Base-by-base conservation (phyloP, 208 protist genomes). In the Balamuthia mandrillaris region DNA sequence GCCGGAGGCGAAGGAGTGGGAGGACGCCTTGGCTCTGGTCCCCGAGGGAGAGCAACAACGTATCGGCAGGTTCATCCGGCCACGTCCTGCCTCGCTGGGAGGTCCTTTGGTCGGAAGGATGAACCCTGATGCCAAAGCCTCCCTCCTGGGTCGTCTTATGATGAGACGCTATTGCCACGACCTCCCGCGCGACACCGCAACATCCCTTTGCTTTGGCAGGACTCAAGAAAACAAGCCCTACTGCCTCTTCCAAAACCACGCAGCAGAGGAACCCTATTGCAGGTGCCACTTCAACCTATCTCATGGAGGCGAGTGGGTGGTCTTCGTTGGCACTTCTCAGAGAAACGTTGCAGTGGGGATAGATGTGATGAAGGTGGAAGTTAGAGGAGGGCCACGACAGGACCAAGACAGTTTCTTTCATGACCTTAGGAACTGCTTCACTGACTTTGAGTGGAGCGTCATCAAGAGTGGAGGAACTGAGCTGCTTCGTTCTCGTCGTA, bases 351-450 rank as follows among this genome's bases (percentile, higher is more conserved):
- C 65, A 35, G 31, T 82, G 9, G 75, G 75, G 2, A 42, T 65
- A 21, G 75, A 82, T 7, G 75, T 82, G 75, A 82, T 82, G 75
- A 82, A 82, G 27, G 52, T 82, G 29, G 75, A 66, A 31, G 52
- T 82, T 12, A 27, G 75, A 12, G 75, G 75, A 10, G 51, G 75
- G 21, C n/a, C n/a, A n/a, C 45, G 65, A 18, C 49, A 33, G 33
- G 42, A 33, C 9, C 52, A 51, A 24, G 47, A 35, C 33, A 35
- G 47, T 24, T 82, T 82, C 39, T 82, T 82, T 29, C 75, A 82
- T 37, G 56, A 82, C 39, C 60, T 82, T 47, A 47, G 56, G 9
- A 27, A 6, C 35, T 82, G 75, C 56, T 82, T 82, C 51, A 82
- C 75, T 18, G 35, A 33, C 0, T 18, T 18, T 29, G 75, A 82